These are phyloP conservation scores for Raffaelea arxii DNA, from an alignment of 2,329 filamentous ascomycete genomes.

Conservation along the genomic window DNA sequence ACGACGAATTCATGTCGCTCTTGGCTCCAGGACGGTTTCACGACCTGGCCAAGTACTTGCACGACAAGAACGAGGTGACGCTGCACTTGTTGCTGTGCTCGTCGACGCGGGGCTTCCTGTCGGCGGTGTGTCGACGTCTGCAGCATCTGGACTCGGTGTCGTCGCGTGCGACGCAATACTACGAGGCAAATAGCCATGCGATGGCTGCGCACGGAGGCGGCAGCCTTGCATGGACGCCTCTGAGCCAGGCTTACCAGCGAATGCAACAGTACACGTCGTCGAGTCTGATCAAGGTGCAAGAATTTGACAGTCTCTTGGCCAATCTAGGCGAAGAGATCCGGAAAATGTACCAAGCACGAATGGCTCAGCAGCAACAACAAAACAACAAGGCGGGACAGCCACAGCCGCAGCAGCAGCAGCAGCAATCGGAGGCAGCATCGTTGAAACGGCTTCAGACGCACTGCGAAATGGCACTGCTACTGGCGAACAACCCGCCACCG, in stretches of 20 bases:
- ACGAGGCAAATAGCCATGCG: slow-evolving; percentile 27
- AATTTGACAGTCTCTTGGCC: slow-evolving; percentile 53
- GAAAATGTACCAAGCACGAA: slow-evolving; percentile 35
- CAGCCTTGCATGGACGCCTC: slow-evolving; percentile 19
- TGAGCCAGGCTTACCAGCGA: slow-evolving; percentile 47
- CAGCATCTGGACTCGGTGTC: slow-evolving; percentile 43
- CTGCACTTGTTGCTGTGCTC: slow-evolving; percentile 62
- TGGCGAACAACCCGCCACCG: slow-evolving; percentile 34
- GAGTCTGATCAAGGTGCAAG: slow-evolving; percentile 45
- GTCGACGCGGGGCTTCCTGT: slow-evolving; percentile 62
- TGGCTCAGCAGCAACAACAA: slow-evolving; percentile 33
- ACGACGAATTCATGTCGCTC: slow-evolving; percentile 41
- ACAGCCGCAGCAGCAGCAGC: slow-evolving; percentile 11
- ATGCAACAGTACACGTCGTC: slow-evolving; percentile 41
- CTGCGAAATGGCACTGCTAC: slow-evolving; percentile 41
- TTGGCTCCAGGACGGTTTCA: slow-evolving; percentile 30
- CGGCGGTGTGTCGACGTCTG: slow-evolving; percentile 57
- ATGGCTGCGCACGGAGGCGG: slow-evolving; percentile 25
- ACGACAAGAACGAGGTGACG: slow-evolving; percentile 45
- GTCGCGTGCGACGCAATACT: slow-evolving; percentile 39
- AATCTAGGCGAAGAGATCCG: slow-evolving; percentile 38
- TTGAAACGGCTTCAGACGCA: slow-evolving; percentile 36
- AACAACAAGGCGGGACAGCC: slow-evolving; percentile 5
- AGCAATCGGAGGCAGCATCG: slow-evolving; percentile 5
- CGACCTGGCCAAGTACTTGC: slow-evolving; percentile 42